These are phyloP conservation scores for Epicoccum sorghinum DNA, from an alignment of 2,329 filamentous ascomycete genomes.

Conservation along the genomic window DNA sequence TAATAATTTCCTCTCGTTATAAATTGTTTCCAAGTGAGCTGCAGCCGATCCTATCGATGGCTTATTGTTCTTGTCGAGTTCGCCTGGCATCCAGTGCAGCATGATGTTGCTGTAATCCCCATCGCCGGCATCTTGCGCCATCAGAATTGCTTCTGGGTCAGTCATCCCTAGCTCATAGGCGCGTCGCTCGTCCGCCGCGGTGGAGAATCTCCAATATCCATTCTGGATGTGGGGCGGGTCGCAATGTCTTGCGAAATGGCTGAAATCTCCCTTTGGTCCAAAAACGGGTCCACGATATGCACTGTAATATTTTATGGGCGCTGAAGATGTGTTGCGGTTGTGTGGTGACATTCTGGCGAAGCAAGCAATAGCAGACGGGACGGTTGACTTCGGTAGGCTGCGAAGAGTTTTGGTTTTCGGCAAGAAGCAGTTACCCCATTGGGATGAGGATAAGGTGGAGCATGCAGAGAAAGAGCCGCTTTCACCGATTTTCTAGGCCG, in stretches of 20 bases:
- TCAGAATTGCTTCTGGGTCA: constrained; percentile 24
- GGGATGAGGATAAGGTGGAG: background rate
- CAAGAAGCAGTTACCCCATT: too few relatives aligned
- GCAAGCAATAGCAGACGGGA: too few relatives aligned
- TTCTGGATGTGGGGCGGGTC: constrained; percentile 4
- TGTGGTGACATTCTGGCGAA: background rate
- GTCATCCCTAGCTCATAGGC: constrained; percentile 18
- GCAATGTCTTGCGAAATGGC: constrained; percentile 9
- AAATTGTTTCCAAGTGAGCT: constrained; percentile 21
- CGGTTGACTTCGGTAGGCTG: too few relatives aligned
- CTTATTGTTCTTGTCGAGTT: constrained; percentile 4
- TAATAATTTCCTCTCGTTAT: constrained; percentile 19
- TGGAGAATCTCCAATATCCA: constrained; percentile 27
- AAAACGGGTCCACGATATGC: constrained; percentile 9
- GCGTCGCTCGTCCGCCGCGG: constrained; percentile 20
- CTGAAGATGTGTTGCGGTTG: too few relatives aligned
- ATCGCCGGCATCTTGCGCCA: constrained; percentile 15
- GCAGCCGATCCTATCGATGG: constrained; percentile 14
- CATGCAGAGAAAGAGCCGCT: background rate
- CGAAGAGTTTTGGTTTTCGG: too few relatives aligned
- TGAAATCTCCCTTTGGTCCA: constrained; percentile 14
- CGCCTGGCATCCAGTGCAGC: constrained; percentile 24
- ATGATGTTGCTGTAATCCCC: constrained; percentile 19
- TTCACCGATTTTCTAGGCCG: too few relatives aligned
- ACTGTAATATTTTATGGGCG: constrained; percentile 10